phyloP scores from a whole-genome alignment of 2,329 filamentous ascomycete genomes.

The Ceratocystis albifundus region DNA sequence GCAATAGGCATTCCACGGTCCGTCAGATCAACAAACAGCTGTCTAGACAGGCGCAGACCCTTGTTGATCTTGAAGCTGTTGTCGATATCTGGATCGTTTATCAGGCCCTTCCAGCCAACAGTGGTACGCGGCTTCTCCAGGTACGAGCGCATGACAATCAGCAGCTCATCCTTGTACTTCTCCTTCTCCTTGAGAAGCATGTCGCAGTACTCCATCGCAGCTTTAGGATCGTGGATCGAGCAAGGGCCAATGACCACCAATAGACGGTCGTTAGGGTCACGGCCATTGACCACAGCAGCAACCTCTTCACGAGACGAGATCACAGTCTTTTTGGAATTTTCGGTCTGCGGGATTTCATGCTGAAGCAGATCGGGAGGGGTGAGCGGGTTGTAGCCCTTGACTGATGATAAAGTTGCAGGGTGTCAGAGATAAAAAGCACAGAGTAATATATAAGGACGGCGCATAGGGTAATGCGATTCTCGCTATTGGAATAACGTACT shows the following conservation, averaged over 20 bases:
- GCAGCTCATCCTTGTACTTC: conserved; percentile 77
- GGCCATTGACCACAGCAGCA: conserved; percentile 64
- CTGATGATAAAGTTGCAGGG: conserved; percentile 36
- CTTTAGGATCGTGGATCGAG: conserved; percentile 88
- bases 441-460: neutral
- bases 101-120: conserved; percentile 95
- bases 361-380: conserved; percentile 80
- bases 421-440: neutral
- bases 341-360: conserved; percentile 66
- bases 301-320: conserved; percentile 57
- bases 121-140: conserved; percentile 97
- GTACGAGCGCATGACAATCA: conserved; percentile 97
- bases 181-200: conserved; percentile 68
- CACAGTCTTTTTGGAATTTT: conserved; percentile 53
- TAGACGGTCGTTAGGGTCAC: conserved; percentile 49
- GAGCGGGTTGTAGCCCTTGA: conserved; percentile 86
- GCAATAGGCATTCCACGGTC: conserved; percentile 89
- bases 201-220: conserved; percentile 87
- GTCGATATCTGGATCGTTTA: conserved; percentile 97
- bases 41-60: conserved; percentile 71
- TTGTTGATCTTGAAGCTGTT: conserved; percentile 99
- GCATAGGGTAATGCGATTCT: conserved; percentile 19
- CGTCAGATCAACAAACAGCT: conserved; percentile 89
- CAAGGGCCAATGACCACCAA: conserved; percentile 83
- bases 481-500: conserved; percentile 41